A percentile compares a stretch with the other conserved stretches of the same genome.
Evolutionary conservation across 441 rosid species (phyloP).

Genomic region (Syzygium malaccense): DNA sequence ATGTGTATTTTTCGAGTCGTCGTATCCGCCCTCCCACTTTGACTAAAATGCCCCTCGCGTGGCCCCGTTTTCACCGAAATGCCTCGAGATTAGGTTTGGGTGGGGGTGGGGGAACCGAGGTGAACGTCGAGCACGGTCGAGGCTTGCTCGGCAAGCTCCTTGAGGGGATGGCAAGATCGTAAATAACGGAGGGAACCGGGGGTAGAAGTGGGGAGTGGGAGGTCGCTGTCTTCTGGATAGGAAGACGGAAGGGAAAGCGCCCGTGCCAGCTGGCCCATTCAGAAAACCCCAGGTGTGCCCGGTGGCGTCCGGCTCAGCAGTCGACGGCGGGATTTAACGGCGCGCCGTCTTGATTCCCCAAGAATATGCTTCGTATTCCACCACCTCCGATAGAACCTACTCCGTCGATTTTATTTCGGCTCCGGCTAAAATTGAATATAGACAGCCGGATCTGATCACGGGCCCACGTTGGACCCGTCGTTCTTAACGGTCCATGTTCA

Average conservation of each 20-base stretch:
- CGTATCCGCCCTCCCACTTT: background rate
- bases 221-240: background rate
- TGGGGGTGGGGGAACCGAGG: background rate
- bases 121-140: background rate
- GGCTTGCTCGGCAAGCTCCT: background rate
- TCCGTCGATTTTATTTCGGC: background rate
- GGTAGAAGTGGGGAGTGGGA: background rate
- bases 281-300: background rate
- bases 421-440: background rate
- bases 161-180: background rate
- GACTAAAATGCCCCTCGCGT: background rate
- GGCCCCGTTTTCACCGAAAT: background rate
- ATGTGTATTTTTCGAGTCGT: background rate
- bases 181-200: background rate
- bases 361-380: background rate
- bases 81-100: background rate
- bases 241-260: background rate
- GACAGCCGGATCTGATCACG: background rate
- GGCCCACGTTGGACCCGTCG: background rate
- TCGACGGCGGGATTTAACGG: slow-evolving; percentile 1
- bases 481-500: too few species aligned
- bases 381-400: background rate
- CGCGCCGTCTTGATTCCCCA: background rate
- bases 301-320: slow-evolving; percentile 36
- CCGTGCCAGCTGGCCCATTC: slow-evolving; percentile 27